Evolutionary conservation across 2,329 filamentous ascomycete genomes (phyloP), one percentile per base, ranked within the genome.

Genomic region (Talaromyces sp.): DNA sequence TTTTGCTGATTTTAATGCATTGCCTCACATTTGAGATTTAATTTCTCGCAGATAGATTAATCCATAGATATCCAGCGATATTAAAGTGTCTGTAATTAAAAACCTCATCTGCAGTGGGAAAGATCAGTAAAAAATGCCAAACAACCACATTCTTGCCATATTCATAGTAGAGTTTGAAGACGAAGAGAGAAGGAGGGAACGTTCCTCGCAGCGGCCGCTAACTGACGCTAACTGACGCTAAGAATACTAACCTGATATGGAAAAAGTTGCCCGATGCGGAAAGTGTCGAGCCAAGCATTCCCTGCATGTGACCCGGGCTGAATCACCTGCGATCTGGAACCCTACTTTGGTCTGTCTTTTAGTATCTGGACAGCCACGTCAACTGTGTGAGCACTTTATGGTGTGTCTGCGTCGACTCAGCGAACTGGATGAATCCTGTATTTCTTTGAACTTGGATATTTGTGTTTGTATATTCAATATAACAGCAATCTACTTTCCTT

Each of bases 251-350:
- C 56, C 62, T 8, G 49, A 62, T 47, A 37, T 11, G 54, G 57
- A 59, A 61, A 57, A 19, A 27, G 17, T 56, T 60, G 25, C 54
- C 57, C 3, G 13, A 56, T 62, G 49, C 41, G 58, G 63, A 57
- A 60, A 33, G 33, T 37, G 52, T 56, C 31, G 33, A 35, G 50
- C 50, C 50, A 54, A 37, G 31, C 50, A 54, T 54, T 54, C 50
- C 45, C 52, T 56, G 63, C 63, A 65, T 65, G 63, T 65, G 63
- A 65, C 63, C 19, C 5, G 17, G 8, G 13, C 8, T 8, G 3
- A 49, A 65, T 61, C 63, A 64, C 63, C 63, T 64, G 63, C 60
- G 27, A 27, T 31, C 49, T 39, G 49, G 63, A 65, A 65, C 63
- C 63, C 63, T 65, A 65, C 41, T 61, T 41, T 56, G n/a, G 17